Evolutionary conservation across 192 early-diverging fungal species (phyloP).

Genomic region (Entomortierella lignicola): DNA sequence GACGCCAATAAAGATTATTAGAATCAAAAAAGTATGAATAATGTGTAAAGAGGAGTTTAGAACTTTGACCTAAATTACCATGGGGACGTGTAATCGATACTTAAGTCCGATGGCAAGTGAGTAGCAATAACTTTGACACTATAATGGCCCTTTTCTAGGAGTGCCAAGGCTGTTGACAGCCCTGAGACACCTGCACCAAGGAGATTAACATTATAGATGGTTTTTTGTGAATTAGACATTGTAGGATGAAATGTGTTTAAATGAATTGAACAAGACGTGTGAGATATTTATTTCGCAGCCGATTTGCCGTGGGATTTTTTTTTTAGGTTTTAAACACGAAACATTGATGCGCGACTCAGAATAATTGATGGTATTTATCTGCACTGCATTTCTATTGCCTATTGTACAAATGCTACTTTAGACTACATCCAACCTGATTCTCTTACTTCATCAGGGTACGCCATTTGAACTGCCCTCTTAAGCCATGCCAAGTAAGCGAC

Average conservation of each 20-base stretch:
- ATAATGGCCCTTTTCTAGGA: constrained; percentile 61
- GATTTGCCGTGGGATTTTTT: neutral
- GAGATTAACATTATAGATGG: constrained; percentile 54
- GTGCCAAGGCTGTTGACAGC: constrained; percentile 75
- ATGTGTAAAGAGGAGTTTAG: neutral
- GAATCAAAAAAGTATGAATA: too few species aligned
- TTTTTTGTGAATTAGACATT: constrained; percentile 11
- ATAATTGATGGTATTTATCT: too few species aligned
- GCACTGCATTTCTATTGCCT: too few species aligned
- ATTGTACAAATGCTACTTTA: too few species aligned
- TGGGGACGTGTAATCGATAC: constrained; percentile 64
- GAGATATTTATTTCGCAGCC: neutral
- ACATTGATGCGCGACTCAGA: too few species aligned
- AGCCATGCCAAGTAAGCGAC: constrained; percentile 34
- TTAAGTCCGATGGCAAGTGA: constrained; percentile 62
- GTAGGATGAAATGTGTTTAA: neutral
- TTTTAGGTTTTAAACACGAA: neutral
- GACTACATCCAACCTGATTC: neutral
- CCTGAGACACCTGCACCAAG: constrained; percentile 83
- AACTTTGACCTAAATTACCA: constrained; percentile 33
- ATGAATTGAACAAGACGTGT: neutral
- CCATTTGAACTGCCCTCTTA: constrained; percentile 8
- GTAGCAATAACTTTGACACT: constrained; percentile 72
- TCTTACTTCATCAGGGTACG: constrained; percentile 15
- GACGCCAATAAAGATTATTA: neutral